A percentile compares a stretch with the other conserved stretches of the same genome.
Conservation (phyloP, 2,329 filamentous ascomycete species). For the Tolypocladium inflatum region DNA sequence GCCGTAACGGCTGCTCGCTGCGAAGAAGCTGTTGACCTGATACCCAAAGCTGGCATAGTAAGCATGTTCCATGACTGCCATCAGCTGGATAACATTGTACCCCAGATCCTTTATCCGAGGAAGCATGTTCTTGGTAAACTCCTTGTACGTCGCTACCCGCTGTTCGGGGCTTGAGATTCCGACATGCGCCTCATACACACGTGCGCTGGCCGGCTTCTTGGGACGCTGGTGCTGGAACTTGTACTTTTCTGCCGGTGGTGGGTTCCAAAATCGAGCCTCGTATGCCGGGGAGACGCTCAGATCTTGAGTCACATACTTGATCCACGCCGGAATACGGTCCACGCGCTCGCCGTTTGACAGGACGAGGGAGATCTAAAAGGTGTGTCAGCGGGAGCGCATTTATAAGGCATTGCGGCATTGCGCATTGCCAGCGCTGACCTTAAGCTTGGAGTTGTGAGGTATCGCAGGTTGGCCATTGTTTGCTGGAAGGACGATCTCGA, state of each 20-base stretch:
- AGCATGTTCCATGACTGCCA: constrained; percentile 99
- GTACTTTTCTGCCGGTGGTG: constrained; percentile 66
- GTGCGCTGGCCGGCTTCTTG: constrained; percentile 73
- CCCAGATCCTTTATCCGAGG: constrained; percentile 83
- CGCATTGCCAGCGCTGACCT: constrained; percentile 46
- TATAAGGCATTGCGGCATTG: not conserved
- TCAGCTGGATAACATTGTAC: constrained; percentile 96
- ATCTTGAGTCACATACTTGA: constrained; percentile 94
- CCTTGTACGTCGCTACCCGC: constrained; percentile 87
- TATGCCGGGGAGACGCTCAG: constrained; percentile 82
- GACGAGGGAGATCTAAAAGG: constrained; percentile 61
- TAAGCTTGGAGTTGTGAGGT: constrained; percentile 89
- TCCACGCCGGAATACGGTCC: constrained; percentile 91
- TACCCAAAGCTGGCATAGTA: constrained; percentile 99
- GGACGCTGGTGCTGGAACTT: constrained; percentile 76
- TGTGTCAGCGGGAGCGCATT: not conserved
- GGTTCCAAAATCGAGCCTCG: constrained; percentile 96
- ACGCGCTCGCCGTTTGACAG: constrained; percentile 70
- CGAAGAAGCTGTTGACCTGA: constrained; percentile 98
- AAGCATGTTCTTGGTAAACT: constrained; percentile 88
- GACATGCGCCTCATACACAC: constrained; percentile 98
- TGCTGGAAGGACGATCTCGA: constrained; percentile 69
- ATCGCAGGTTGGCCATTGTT: constrained; percentile 69
- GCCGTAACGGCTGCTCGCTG: constrained; percentile 90
- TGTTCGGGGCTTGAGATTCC: constrained; percentile 91